Evolutionary conservation across 2,329 filamentous ascomycete species (phyloP), one percentile per base, ranked within the genome.

Genomic region (Penicillium sp.): DNA sequence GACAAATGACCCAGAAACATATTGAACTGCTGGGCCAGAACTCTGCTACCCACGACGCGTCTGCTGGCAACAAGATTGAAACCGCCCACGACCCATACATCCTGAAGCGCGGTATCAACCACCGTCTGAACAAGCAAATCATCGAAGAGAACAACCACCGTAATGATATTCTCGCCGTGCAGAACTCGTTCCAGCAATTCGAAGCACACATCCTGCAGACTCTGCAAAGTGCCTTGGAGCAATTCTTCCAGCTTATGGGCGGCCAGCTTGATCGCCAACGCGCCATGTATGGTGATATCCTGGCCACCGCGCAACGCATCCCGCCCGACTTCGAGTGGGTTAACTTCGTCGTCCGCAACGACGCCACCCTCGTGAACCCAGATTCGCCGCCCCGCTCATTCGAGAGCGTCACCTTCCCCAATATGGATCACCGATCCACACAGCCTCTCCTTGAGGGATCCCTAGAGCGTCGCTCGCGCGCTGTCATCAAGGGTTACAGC

Each of bases 71-170:
- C 54, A 88, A 84, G 66, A 76, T 93, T 62, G 82, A 84, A 36
- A 83, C 90, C 2, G 68, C 77, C 10, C 85, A 96, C 27, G 94
- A 99, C 69, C 94, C 94, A 4, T 99, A 97, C 68, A 82, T 97
- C 50, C 71, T 97, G 39, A 84, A 88, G 64, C 86, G 93, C 26
- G 89, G 90, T 53, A 86, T 97, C 51, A 76, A 90, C 59, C 84
- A 97, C 76, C 86, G 91, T 36, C 80, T 99, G 49, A 87, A 90
- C 81, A 93, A 89, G 78, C 94, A 99, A 77, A 84, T 97, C 29
- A 79, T 90, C 40, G 91, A 96, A 68, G 94, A 99, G 78, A 99
- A 99, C 80, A 95, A 92, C 78, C 93, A 95, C 76, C 85, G 88
- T 59, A 90, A 96, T 69, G 94, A 99, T 69, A 82, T 97, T 51